These are phyloP conservation scores for Eucalyptus paniculata DNA, from an alignment of 345 rosid species.

Conservation along the genomic window DNA sequence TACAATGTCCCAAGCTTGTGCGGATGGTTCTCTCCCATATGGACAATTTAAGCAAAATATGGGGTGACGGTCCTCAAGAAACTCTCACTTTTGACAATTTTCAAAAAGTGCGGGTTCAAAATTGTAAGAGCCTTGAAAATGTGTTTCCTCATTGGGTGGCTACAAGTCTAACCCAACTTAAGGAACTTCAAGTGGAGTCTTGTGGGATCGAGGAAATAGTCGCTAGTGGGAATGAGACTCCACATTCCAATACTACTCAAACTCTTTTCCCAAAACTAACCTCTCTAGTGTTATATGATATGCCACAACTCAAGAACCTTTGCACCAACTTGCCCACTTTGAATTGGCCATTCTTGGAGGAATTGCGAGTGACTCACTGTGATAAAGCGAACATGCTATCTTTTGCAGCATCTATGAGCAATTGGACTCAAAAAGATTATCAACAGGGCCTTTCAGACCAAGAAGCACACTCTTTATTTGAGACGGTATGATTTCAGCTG, in stretches of 20 bases:
- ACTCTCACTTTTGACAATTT: neutral
- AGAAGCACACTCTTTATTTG: neutral
- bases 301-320: neutral
- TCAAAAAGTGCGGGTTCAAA: rapidly evolving
- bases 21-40: neutral
- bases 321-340: neutral
- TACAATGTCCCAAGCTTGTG: rapidly evolving
- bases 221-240: neutral
- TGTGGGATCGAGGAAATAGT: neutral
- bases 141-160: neutral
- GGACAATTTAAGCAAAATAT: neutral
- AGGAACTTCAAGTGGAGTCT: neutral
- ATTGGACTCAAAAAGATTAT: neutral
- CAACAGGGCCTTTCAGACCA: rapidly evolving
- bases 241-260: neutral
- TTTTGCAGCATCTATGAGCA: neutral
- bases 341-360: neutral
- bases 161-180: neutral
- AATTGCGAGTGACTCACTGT: neutral
- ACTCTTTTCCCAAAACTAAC: neutral
- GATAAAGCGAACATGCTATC: neutral
- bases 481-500: neutral
- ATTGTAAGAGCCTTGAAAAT: neutral
- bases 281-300: neutral
- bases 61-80: neutral